Percentiles rank a stretch among this genome's conserved stretches.
These are phyloP conservation scores for Arctium lappa DNA, from an alignment of 129 eudicot species.

Conservation along the genomic window DNA sequence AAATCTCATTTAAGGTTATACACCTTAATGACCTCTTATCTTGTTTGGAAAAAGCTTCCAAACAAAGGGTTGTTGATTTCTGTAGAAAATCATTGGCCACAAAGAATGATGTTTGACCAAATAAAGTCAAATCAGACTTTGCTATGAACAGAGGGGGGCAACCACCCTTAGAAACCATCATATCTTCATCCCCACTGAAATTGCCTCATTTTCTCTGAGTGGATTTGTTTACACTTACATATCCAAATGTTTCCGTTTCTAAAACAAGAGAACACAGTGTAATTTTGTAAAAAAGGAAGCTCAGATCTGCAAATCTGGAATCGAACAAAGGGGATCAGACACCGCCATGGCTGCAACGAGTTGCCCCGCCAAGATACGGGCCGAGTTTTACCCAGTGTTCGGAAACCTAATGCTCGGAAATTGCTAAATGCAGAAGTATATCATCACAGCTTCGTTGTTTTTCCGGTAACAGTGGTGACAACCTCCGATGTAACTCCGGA, in stretches of 20 bases:
- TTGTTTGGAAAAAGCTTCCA: too few relatives aligned
- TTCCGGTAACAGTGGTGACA: background rate
- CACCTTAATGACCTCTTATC: too few relatives aligned
- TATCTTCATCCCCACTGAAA: background rate
- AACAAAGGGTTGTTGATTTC: background rate
- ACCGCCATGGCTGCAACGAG: background rate
- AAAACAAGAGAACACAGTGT: background rate
- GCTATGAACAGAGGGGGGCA: background rate
- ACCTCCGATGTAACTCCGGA: too few relatives aligned
- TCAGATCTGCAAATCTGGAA: background rate
- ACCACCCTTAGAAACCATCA: background rate
- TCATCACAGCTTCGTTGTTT: background rate
- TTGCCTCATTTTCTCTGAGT: constrained; percentile 8
- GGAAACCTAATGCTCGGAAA: background rate
- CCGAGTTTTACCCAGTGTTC: background rate
- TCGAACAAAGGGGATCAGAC: background rate
- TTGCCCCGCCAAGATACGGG: background rate
- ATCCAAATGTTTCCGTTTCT: background rate
- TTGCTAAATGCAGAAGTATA: background rate
- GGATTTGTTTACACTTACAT: background rate
- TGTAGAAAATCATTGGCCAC: background rate
- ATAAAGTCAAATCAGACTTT: constrained; percentile 12
- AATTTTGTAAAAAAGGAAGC: background rate
- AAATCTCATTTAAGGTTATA: too few relatives aligned
- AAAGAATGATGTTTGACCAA: constrained; percentile 1